These are phyloP conservation scores for Thalia dealbata DNA, from an alignment of 176 grass and related monocot genomes.

Conservation along the genomic window DNA sequence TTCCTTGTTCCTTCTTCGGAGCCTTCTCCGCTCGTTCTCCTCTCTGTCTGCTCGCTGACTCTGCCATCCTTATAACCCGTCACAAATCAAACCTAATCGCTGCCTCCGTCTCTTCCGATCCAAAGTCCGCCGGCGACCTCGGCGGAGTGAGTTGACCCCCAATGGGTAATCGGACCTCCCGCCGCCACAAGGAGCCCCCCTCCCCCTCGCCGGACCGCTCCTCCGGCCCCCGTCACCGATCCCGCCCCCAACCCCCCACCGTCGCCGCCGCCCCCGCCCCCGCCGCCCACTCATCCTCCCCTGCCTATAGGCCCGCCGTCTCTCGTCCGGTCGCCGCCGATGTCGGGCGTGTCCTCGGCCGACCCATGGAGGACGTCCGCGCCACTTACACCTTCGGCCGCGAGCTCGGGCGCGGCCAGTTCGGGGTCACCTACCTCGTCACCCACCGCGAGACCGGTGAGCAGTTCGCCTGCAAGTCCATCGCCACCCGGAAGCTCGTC, in stretches of 20 bases:
- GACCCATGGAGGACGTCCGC: conserved; percentile 84
- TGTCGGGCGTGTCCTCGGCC: conserved; percentile 65
- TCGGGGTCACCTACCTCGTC: conserved; percentile 94
- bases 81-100: neutral
- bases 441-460: conserved; percentile 54
- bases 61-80: neutral
- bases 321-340: conserved; percentile 7
- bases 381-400: conserved; percentile 73
- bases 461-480: conserved; percentile 95
- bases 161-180: conserved; percentile 80
- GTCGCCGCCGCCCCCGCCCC: conserved; percentile 16
- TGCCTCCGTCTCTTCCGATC: neutral
- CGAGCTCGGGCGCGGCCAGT: conserved; percentile 83
- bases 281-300: neutral
- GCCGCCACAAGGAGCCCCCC: conserved; percentile 36
- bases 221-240: conserved; percentile 19
- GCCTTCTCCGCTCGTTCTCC: neutral
- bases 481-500: conserved; percentile 87
- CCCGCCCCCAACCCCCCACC: conserved; percentile 15
- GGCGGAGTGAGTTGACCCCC: neutral
- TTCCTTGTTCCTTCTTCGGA: neutral
- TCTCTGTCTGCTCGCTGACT: neutral
- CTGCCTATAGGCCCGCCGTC: neutral
- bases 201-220: neutral
- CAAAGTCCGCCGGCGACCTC: conserved; percentile 11